These are phyloP conservation scores for Plectranthus barbatus DNA, from an alignment of 257 asterid species.

Conservation along the genomic window DNA sequence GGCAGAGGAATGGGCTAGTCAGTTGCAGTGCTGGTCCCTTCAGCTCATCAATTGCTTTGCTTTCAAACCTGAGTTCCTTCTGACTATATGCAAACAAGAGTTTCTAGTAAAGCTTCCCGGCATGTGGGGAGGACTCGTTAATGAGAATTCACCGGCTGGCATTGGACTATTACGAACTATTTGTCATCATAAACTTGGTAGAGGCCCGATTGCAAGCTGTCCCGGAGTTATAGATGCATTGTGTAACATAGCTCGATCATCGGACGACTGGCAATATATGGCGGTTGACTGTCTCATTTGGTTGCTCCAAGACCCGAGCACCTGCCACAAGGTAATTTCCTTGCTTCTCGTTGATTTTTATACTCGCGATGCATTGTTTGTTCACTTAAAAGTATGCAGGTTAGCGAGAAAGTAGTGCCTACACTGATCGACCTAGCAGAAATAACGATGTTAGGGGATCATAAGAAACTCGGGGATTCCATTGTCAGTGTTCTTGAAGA, in stretches of 20 bases:
- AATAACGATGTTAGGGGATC: constrained; percentile 83
- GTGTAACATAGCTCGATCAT: constrained; percentile 89
- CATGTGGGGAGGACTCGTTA: constrained; percentile 99
- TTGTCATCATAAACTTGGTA: constrained; percentile 89
- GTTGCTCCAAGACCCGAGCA: constrained; percentile 87
- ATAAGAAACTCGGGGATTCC: constrained; percentile 91
- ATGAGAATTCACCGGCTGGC: constrained; percentile 97
- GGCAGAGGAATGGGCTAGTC: constrained; percentile 99
- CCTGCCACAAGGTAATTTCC: constrained; percentile 72
- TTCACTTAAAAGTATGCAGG: constrained; percentile 36
- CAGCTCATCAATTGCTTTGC: constrained; percentile 96
- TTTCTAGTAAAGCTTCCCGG: constrained; percentile 79
- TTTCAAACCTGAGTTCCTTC: constrained; percentile 78
- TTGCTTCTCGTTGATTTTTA: background rate
- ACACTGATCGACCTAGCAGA: constrained; percentile 85
- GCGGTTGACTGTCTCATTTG: constrained; percentile 95
- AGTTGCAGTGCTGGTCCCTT: constrained; percentile 96
- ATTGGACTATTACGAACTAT: constrained; percentile 85
- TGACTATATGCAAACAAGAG: constrained; percentile 67
- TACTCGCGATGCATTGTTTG: background rate
- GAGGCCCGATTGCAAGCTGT: constrained; percentile 86
- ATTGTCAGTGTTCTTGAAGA: constrained; percentile 67
- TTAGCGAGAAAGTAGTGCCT: constrained; percentile 68
- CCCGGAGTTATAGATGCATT: constrained; percentile 69
- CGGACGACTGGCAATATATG: constrained; percentile 99